These are phyloP conservation scores for Arthonia radiata DNA, from an alignment of 495 filamentous ascomycete genomes.

Conservation along the genomic window DNA sequence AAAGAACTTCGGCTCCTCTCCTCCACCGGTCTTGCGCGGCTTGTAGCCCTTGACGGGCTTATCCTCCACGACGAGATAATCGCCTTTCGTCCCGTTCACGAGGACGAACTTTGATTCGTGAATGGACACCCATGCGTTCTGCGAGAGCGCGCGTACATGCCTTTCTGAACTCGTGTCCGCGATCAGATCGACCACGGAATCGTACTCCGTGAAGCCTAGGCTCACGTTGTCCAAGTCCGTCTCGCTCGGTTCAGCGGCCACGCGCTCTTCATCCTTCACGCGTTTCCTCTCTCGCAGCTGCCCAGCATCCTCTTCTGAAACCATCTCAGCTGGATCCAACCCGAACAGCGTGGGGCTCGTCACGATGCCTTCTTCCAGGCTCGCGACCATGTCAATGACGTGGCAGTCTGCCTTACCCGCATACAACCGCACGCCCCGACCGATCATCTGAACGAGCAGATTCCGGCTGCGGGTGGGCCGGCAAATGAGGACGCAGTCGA, in stretches of 20 bases:
- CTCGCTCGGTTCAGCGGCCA: background rate
- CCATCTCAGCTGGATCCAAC: conserved; percentile 59
- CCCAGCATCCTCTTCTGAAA: conserved; percentile 32
- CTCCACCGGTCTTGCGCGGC: conserved; percentile 4
- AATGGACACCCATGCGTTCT: conserved; percentile 57
- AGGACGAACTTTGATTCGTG: conserved; percentile 39
- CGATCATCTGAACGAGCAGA: conserved; percentile 91
- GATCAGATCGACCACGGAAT: conserved; percentile 67
- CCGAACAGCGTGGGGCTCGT: conserved; percentile 86
- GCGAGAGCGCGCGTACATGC: conserved; percentile 53
- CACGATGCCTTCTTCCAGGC: conserved; percentile 53
- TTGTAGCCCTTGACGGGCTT: conserved; percentile 4
- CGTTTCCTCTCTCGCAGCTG: conserved; percentile 23
- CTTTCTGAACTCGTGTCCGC: conserved; percentile 52
- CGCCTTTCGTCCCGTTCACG: conserved; percentile 20
- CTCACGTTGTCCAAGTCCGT: conserved; percentile 6
- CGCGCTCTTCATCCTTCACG: conserved; percentile 7
- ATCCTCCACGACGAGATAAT: conserved; percentile 38
- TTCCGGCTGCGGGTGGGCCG: conserved; percentile 77
- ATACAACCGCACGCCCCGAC: conserved; percentile 65
- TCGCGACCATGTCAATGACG: conserved; percentile 87
- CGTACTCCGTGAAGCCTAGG: conserved; percentile 67
- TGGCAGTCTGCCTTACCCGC: conserved; percentile 73
- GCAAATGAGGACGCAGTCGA: conserved; percentile 78
- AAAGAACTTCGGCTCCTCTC: conserved; percentile 3